phyloP scores from a whole-genome alignment of 208 protist species.

The Trypanosoma platydactyli region DNA sequence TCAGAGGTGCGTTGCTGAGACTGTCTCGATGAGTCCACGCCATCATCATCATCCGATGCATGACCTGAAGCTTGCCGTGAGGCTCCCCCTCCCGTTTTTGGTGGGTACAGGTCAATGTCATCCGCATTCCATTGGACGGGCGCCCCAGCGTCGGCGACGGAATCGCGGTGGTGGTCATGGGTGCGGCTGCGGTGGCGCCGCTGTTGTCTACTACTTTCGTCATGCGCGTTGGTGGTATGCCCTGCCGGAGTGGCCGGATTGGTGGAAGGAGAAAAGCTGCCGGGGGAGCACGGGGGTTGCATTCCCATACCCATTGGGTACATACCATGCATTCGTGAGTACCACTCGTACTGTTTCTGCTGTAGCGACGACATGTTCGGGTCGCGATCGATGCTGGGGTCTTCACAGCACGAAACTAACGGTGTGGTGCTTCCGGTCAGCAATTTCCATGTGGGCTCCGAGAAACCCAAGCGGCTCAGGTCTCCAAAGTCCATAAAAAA shows the following conservation, averaged over 20 bases:
- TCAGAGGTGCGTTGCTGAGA: too few species aligned
- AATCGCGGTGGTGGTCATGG: not conserved
- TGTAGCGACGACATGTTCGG: slow-evolving; percentile 65
- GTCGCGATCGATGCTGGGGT: slow-evolving; percentile 62
- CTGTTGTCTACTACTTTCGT: not conserved
- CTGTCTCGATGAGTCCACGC: too few species aligned
- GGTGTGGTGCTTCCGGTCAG: slow-evolving; percentile 57
- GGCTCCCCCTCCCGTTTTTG: too few species aligned
- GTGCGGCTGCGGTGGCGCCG: slow-evolving; percentile 1
- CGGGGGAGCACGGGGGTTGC: not conserved
- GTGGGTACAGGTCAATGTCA: too few species aligned
- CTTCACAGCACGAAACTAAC: slow-evolving; percentile 41
- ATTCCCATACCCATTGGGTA: slow-evolving; percentile 13
- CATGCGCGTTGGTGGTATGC: too few species aligned
- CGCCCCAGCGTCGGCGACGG: not conserved
- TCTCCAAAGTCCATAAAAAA: slow-evolving; percentile 88
- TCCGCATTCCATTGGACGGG: too few species aligned
- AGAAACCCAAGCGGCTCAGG: slow-evolving; percentile 73
- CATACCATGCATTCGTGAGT: slow-evolving; percentile 15
- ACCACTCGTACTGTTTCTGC: slow-evolving; percentile 34
- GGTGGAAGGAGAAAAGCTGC: not conserved
- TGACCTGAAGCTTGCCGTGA: too few species aligned
- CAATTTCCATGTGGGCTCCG: slow-evolving; percentile 62
- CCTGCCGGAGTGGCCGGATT: too few species aligned
- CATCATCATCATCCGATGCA: too few species aligned